Evolutionary conservation across 2,329 filamentous ascomycete genomes (phyloP), one percentile per base, ranked within the genome.

Genomic region (Metarhizium sp.): DNA sequence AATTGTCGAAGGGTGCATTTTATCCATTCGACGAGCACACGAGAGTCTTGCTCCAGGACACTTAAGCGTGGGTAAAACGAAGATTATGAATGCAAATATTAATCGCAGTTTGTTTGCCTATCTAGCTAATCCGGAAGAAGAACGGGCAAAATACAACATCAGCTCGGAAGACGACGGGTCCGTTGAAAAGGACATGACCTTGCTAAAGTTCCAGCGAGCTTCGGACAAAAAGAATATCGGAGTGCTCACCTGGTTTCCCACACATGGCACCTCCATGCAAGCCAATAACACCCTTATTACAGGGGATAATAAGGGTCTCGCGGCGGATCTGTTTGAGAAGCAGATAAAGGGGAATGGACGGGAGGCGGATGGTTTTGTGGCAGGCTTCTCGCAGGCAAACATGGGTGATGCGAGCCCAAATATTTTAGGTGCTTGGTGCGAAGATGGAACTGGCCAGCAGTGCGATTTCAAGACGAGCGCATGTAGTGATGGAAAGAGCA

Each of bases 301-400:
- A 2, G 92, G 90, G 32, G 92, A 96, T 69, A 96, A 96, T 75
- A 96, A 96, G 73, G 92, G 92, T 5, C 87, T 96, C 5, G 91
- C 92, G 0, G 89, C 90, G 3, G 83, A 86, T 62, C 76, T 95
- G 6, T 88, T 96, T 59, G 92, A 96, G 68, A 82, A 88, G 62
- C 81, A 81, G 46, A 79, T 88, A 55, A 73, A 73, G 5, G 74
- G 79, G 32, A 65, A 71, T 2, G 75, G 73, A 11, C 81, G 80
- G 47, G 84, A 82, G 48, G 77, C 81, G 0, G 75, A 81, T 1
- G 79, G 78, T 11, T 95, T 95, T 62, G 88, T 96, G 1, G 90
- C 91, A 2, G 92, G 90, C 11, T 96, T 96, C 71, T 94, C 90
- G 1, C 91, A 96, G 69, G 82, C 91, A 32, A 96, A 90, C 64